phyloP scores from a whole-genome alignment of 2,329 filamentous ascomycete genomes.

The Aspergillus oerlinghausenensis region DNA sequence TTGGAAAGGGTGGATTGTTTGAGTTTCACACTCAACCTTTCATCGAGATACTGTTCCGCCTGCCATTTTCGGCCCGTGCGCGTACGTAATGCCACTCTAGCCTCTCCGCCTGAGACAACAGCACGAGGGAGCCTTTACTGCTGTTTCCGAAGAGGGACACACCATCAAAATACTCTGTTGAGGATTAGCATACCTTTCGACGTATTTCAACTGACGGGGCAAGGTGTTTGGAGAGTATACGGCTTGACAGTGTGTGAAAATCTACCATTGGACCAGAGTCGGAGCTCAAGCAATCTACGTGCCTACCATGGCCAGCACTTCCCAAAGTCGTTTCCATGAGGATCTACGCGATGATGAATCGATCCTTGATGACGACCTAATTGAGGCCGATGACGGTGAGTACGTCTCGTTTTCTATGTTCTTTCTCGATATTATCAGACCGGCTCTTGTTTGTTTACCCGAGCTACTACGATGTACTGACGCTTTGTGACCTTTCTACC shows the following conservation, averaged over 20 bases:
- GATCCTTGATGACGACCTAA: slow-evolving; percentile 65
- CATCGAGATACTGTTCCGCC: slow-evolving; percentile 12
- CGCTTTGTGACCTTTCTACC: neutral
- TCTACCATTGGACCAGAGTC: slow-evolving; percentile 22
- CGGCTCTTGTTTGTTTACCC: neutral
- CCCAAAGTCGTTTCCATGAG: slow-evolving; percentile 47
- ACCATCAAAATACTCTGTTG: neutral
- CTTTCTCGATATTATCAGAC: neutral
- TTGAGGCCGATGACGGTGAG: slow-evolving; percentile 74
- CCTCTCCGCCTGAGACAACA: slow-evolving; percentile 24
- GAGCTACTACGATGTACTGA: neutral
- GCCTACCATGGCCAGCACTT: slow-evolving; percentile 33
- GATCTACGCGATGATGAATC: slow-evolving; percentile 60
- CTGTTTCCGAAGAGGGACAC: neutral
- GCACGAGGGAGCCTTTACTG: neutral
- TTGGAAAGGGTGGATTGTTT: neutral
- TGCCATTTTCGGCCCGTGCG: slow-evolving; percentile 18
- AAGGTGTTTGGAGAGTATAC: neutral
- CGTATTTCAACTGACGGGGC: neutral
- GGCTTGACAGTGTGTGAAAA: neutral
- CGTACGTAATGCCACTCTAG: slow-evolving; percentile 39
- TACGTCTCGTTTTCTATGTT: neutral
- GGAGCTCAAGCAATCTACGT: slow-evolving; percentile 1
- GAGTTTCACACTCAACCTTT: neutral
- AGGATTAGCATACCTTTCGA: neutral